Evolutionary conservation across 2,329 filamentous ascomycete species (phyloP).

Genomic region (Xylariaceae sp.): DNA sequence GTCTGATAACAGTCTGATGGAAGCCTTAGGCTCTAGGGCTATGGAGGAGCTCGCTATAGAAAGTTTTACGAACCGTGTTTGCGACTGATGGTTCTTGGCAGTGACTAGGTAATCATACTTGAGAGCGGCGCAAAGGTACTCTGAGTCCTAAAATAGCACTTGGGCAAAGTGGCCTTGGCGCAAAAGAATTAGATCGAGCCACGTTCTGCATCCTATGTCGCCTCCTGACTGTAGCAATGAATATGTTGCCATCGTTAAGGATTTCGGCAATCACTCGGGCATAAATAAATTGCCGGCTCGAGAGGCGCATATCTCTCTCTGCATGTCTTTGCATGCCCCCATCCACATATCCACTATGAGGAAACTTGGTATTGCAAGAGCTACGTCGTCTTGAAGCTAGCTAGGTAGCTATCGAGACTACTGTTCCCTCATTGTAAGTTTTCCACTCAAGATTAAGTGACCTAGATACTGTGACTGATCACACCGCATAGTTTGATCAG

Average conservation of each 20-base stretch:
- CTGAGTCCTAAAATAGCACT: not conserved
- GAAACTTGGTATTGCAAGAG: not conserved
- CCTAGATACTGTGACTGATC: constrained; percentile 2
- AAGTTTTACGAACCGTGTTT: no score
- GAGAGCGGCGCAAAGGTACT: not conserved
- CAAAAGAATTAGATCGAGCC: not conserved
- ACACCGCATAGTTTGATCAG: constrained; percentile 1
- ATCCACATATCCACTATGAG: not conserved
- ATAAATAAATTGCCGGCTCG: constrained; percentile 12
- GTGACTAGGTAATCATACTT: not conserved
- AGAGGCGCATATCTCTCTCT: not conserved
- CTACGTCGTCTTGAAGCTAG: not conserved
- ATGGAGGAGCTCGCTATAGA: not conserved
- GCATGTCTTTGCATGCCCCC: not conserved
- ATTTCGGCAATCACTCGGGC: not conserved
- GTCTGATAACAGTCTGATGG: not conserved
- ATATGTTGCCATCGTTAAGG: not conserved
- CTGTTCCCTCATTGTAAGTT: not conserved
- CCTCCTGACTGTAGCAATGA: not conserved
- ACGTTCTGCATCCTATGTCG: not conserved
- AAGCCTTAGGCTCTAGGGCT: no score
- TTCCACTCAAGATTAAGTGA: constrained; percentile 1
- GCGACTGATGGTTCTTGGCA: no score
- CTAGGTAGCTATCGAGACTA: not conserved
- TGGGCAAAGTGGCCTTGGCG: not conserved